phyloP scores from a whole-genome alignment of 352 stramenopile genomes.

The Blastocystis sp. region DNA sequence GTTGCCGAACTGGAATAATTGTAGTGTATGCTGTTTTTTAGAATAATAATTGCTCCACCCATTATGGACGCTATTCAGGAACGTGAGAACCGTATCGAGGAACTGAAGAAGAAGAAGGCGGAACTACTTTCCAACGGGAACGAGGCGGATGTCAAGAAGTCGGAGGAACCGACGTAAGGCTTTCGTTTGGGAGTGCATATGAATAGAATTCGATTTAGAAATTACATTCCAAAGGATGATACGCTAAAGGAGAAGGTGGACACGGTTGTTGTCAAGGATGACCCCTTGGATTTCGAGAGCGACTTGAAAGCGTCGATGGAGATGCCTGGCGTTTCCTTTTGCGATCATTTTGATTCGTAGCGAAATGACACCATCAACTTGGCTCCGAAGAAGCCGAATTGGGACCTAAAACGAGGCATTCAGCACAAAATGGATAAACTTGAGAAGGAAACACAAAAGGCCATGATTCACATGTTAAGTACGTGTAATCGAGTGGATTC shows the following conservation, averaged over 20 bases:
- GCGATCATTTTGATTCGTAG: background rate
- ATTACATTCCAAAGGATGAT: slow-evolving; percentile 31
- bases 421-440: slow-evolving; percentile 38
- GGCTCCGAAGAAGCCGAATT: slow-evolving; percentile 52
- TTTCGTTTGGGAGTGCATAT: background rate
- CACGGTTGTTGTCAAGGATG: background rate
- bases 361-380: slow-evolving; percentile 40
- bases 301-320: slow-evolving; percentile 4
- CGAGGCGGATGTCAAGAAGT: background rate
- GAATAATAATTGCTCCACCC: background rate
- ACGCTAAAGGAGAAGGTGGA: slow-evolving; percentile 24
- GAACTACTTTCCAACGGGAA: slow-evolving; percentile 9
- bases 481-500: background rate
- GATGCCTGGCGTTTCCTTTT: background rate
- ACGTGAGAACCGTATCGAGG: slow-evolving; percentile 39
- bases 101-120: slow-evolving; percentile 37
- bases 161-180: background rate
- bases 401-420: slow-evolving; percentile 42
- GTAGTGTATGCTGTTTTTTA: background rate
- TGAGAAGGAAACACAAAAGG: slow-evolving; percentile 32
- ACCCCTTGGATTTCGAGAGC: background rate
- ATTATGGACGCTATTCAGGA: slow-evolving; percentile 4
- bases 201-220: slow-evolving; percentile 38
- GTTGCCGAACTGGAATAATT: background rate
- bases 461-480: slow-evolving; percentile 8